These are phyloP conservation scores for Clavispora fructus DNA, from an alignment of 805 yeast genomes.

Conservation along the genomic window DNA sequence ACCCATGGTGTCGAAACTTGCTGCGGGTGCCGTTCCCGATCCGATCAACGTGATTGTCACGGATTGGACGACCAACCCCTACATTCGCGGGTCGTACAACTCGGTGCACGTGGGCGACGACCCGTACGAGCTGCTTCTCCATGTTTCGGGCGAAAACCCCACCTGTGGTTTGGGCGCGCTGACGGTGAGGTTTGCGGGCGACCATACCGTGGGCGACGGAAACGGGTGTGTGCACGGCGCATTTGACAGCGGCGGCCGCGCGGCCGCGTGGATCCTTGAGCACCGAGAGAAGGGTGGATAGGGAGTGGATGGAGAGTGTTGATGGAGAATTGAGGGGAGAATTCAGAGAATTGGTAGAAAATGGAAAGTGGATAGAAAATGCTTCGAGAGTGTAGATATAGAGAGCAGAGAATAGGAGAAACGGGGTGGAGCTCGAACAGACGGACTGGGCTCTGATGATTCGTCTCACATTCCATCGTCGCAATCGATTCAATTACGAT, in stretches of 20 bases:
- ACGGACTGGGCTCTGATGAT: no score
- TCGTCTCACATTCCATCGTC: no score
- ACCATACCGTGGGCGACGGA: constrained; percentile 80
- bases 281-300: not conserved
- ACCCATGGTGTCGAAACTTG: constrained; percentile 42
- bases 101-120: constrained; percentile 67
- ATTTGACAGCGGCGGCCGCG: constrained; percentile 67
- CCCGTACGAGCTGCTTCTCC: constrained; percentile 56
- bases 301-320: no score
- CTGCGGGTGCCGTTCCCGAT: constrained; percentile 10
- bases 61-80: constrained; percentile 78
- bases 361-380: no score
- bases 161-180: constrained; percentile 40
- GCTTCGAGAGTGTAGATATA: no score
- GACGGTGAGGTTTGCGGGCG: constrained; percentile 80
- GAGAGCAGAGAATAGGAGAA: no score
- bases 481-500: no score
- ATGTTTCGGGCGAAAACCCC: constrained; percentile 44
- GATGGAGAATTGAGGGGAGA: no score
- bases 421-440: no score
- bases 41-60: constrained; percentile 42
- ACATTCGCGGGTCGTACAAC: constrained; percentile 75
- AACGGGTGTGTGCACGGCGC: constrained; percentile 94
- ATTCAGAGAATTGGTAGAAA: no score
- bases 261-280: constrained; percentile 35